Conservation (phyloP, 345 rosid species). For the Xanthoceras sorbifolium region DNA sequence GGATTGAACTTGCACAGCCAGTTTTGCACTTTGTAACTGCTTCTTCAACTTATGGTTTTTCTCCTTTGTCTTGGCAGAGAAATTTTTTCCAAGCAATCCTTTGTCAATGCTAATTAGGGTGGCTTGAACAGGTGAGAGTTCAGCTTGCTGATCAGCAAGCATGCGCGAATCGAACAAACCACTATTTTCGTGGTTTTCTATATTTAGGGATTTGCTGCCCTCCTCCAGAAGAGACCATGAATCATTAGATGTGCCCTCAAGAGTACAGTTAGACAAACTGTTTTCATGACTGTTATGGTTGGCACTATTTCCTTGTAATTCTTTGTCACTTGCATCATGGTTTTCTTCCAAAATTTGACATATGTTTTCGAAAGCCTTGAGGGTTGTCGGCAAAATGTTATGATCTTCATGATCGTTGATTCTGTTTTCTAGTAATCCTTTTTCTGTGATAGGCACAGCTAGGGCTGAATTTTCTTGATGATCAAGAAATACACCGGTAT, state of each 20-base stretch:
- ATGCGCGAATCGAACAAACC: not conserved
- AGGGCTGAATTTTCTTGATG: not conserved
- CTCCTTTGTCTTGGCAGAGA: not conserved
- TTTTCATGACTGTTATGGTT: not conserved
- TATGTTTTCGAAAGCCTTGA: not conserved
- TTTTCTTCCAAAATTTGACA: not conserved
- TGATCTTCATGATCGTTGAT: not conserved
- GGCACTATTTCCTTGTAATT: not conserved
- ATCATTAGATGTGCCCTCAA: not conserved
- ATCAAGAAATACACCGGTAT: not conserved
- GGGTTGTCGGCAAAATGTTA: not conserved
- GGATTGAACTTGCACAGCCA: not conserved
- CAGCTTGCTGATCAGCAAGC: not conserved
- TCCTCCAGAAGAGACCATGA: not conserved
- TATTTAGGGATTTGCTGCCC: not conserved
- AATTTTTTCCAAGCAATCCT: not conserved
- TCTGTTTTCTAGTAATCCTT: not conserved
- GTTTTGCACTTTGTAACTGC: not conserved
- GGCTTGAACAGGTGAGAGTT: not conserved
- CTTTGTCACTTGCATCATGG: not conserved
- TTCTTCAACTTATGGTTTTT: slow-evolving; percentile 3
- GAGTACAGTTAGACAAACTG: not conserved
- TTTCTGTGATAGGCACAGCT: not conserved
- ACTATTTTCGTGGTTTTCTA: not conserved
- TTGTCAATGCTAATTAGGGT: not conserved